phyloP scores from a whole-genome alignment of 2,329 filamentous ascomycete species.

The Fusarium tricinctum region DNA sequence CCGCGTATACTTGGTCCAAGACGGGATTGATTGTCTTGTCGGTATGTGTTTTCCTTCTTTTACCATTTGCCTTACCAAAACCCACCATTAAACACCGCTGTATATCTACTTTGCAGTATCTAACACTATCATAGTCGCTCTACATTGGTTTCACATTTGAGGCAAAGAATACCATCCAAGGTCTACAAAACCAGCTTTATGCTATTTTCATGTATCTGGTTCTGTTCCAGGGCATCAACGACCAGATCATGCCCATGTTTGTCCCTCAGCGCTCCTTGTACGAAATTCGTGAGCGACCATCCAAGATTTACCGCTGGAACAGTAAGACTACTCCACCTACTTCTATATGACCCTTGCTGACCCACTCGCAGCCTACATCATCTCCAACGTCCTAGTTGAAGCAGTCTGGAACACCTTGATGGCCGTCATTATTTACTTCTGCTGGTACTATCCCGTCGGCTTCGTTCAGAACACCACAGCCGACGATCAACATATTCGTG shows the following conservation, averaged over 20 bases:
- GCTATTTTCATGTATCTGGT: slow-evolving; percentile 77
- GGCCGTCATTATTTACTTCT: slow-evolving; percentile 46
- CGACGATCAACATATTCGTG: slow-evolving; percentile 40
- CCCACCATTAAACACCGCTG: accelerated
- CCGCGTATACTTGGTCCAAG: slow-evolving; percentile 73
- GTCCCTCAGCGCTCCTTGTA: slow-evolving; percentile 76
- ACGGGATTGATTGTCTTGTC: slow-evolving; percentile 51
- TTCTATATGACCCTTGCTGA: background rate
- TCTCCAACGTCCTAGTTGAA: slow-evolving; percentile 48
- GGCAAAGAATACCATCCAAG: slow-evolving; percentile 67
- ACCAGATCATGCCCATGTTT: slow-evolving; percentile 79
- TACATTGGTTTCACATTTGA: slow-evolving; percentile 79
- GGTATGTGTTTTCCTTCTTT: slow-evolving; percentile 23
- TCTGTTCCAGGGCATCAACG: slow-evolving; percentile 72
- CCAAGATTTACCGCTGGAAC: slow-evolving; percentile 68
- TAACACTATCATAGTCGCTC: slow-evolving; percentile 53
- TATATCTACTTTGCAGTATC: accelerated
- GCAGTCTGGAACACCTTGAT: slow-evolving; percentile 45
- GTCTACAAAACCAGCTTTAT: slow-evolving; percentile 77
- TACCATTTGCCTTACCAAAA: no score
- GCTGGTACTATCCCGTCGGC: slow-evolving; percentile 50
- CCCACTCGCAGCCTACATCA: slow-evolving; percentile 31
- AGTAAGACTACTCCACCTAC: slow-evolving; percentile 21
- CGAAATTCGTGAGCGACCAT: slow-evolving; percentile 76
- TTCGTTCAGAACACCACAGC: slow-evolving; percentile 47